phyloP scores from a whole-genome alignment of 805 yeast species.

The Starmerella bombi region DNA sequence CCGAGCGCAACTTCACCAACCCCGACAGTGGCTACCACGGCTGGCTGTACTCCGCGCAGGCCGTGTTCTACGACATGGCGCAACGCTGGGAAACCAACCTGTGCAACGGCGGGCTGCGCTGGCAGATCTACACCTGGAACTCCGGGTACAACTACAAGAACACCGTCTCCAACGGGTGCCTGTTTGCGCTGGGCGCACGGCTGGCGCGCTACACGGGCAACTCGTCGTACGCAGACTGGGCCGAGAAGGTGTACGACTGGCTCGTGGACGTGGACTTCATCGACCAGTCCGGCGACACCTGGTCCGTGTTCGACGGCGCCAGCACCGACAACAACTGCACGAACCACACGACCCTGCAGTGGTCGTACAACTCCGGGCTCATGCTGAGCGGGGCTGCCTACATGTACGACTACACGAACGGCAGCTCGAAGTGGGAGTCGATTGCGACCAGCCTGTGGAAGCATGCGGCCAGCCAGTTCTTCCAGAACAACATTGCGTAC shows the following conservation, averaged over 20 bases:
- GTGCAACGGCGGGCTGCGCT: conserved; percentile 71
- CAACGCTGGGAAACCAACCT: conserved; percentile 55
- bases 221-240: conserved; percentile 57
- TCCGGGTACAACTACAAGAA: conserved; percentile 79
- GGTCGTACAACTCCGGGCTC: conserved; percentile 67
- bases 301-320: conserved; percentile 61
- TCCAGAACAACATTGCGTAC: conserved; percentile 46
- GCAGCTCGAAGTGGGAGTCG: conserved; percentile 42
- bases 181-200: conserved; percentile 71
- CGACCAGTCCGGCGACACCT: conserved; percentile 20
- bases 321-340: conserved; percentile 37
- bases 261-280: conserved; percentile 38
- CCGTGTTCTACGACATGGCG: conserved; percentile 74
- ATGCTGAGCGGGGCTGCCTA: conserved; percentile 57
- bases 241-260: conserved; percentile 70
- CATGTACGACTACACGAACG: conserved; percentile 48
- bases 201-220: conserved; percentile 67
- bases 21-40: conserved; percentile 45
- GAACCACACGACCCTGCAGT: conserved; percentile 39
- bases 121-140: conserved; percentile 88
- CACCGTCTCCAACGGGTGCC: conserved; percentile 72
- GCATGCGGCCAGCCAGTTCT: conserved; percentile 33
- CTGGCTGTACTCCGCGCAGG: conserved; percentile 73
- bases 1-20: conserved; percentile 69
- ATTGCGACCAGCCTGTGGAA: conserved; percentile 39